phyloP scores from a whole-genome alignment of 257 asterid species.

The Mentha longifolia region DNA sequence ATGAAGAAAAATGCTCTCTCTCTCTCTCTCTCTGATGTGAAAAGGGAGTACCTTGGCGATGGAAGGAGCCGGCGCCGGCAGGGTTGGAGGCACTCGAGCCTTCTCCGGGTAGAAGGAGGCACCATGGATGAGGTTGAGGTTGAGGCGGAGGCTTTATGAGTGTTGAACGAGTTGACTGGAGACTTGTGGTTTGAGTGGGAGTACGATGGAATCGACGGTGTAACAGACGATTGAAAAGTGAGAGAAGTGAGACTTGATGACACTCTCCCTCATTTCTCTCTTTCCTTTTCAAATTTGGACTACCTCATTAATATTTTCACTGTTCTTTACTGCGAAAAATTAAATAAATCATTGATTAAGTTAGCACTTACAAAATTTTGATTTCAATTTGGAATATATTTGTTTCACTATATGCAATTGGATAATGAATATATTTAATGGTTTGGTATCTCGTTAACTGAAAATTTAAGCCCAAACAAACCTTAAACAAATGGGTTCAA shows the following conservation, averaged over 20 bases:
- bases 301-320: background rate
- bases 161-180: conserved; percentile 37
- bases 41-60: conserved; percentile 54
- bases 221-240: too few relatives aligned
- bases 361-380: too few relatives aligned
- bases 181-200: conserved; percentile 20
- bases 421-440: too few relatives aligned
- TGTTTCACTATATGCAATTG: too few relatives aligned
- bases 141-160: conserved; percentile 40
- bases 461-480: too few relatives aligned
- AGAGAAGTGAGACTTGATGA: conserved; percentile 37
- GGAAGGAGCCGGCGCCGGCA: conserved; percentile 58
- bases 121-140: conserved; percentile 69
- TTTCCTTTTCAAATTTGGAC: background rate
- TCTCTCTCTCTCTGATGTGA: background rate
- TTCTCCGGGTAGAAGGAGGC: conserved; percentile 63
- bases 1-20: background rate
- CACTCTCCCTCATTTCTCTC: conserved; percentile 38
- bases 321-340: too few relatives aligned
- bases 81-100: conserved; percentile 78
- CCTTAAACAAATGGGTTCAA: background rate
- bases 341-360: too few relatives aligned
- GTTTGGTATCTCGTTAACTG: too few relatives aligned
- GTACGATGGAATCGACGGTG: conserved; percentile 36
- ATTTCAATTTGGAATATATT: too few relatives aligned